phyloP scores from a whole-genome alignment of 1,139 yeast genomes.

The Blastobotrys raffinosifermentans region DNA sequence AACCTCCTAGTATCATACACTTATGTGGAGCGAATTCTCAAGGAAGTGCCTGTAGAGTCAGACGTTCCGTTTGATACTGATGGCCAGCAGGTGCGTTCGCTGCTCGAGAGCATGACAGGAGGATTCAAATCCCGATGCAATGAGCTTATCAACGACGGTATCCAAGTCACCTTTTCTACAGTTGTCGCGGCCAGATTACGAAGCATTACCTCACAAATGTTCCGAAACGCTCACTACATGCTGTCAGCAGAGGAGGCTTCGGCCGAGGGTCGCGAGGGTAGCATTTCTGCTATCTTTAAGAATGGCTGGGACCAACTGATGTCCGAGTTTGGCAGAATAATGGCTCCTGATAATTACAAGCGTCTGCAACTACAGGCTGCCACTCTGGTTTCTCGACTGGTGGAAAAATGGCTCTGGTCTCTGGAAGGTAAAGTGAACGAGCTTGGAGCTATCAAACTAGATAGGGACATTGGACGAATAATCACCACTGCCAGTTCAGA shows the following conservation, averaged over 20 bases:
- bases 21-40: slow-evolving; percentile 47
- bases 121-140: slow-evolving; percentile 39
- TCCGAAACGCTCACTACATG: slow-evolving; percentile 48
- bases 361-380: slow-evolving; percentile 52
- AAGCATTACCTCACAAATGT: slow-evolving; percentile 46
- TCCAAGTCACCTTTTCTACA: slow-evolving; percentile 53
- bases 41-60: slow-evolving; percentile 36
- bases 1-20: slow-evolving; percentile 54
- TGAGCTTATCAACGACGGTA: slow-evolving; percentile 47
- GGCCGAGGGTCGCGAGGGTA: slow-evolving; percentile 22
- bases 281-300: slow-evolving; percentile 21
- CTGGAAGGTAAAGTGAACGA: slow-evolving; percentile 68
- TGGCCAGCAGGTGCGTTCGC: slow-evolving; percentile 38
- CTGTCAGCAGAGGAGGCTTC: slow-evolving; percentile 26
- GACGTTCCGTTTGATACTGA: slow-evolving; percentile 56
- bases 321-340: slow-evolving; percentile 55
- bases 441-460: slow-evolving; percentile 77
- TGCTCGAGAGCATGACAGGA: slow-evolving; percentile 33
- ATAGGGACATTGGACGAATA: slow-evolving; percentile 70
- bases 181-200: slow-evolving; percentile 48
- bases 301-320: slow-evolving; percentile 58
- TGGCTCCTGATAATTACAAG: slow-evolving; percentile 47
- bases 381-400: slow-evolving; percentile 41
- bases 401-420: slow-evolving; percentile 65
- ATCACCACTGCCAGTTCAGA: slow-evolving; percentile 39